Base-by-base conservation (phyloP, 768 basidiomycete species). In the Psilocybe cyanescens region DNA sequence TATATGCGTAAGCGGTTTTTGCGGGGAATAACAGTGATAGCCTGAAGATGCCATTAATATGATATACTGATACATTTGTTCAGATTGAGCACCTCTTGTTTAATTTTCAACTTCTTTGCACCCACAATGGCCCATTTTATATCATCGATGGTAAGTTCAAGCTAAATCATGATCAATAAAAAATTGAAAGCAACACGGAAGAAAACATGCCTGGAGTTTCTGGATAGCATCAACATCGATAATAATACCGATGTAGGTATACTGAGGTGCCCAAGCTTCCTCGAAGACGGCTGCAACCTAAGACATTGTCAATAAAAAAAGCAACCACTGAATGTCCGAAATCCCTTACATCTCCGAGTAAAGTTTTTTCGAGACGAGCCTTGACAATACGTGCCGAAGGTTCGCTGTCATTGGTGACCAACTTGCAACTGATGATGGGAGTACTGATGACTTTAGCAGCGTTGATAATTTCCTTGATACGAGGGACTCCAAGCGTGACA, bases 391-490 rank as follows among this genome's bases (percentile, higher is more conserved):
- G 88, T 28, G 97, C 97, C 19, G 97, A 94, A n/a, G 91, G 85
- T 71, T 99, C 97, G 65, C 87, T 95, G 64, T 91, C 82, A 56
- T 83, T 79, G 7, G 90, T 90, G 11, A 94, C 94, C 28, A 99
- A 83, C 72, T 93, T 94, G 69, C 96, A 97, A 63, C 96, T 96
- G 74, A 99, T 99, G 73, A 99, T 98, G 3, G 97, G 97, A 0
- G 97, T 99, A 70, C 91, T 95, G 76, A 99, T 99, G 41, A 82
- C 76, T 74, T 97, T 99, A n/a, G 97, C 94, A 2, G 95, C 97
- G 68, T 99, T 99, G 81, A 99, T 99, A 66, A 99, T 99, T 76
- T 99, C 97, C 75, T 99, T 99, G 78, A 99, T 99, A 70, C 97
- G 97, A 2, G 97, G 97, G n/a, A 99, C 97, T 76, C 97, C 97